Conservation (phyloP, 495 filamentous ascomycete genomes). For the Trichodelitschia bisporula region DNA sequence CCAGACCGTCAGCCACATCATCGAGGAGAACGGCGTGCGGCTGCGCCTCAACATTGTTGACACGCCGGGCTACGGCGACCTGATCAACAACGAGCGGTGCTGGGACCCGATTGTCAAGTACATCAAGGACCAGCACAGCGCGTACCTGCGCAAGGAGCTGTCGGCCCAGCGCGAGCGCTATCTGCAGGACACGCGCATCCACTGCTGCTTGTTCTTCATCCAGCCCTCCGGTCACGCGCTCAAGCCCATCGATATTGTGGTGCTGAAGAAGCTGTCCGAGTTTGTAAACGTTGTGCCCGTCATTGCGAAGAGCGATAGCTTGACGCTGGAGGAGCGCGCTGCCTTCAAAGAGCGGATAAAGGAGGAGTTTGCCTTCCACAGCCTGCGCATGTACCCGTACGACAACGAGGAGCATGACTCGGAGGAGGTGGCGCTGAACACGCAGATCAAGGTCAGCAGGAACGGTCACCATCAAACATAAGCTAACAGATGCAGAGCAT, state of each 20-base stretch:
- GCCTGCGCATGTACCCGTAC: slow-evolving; percentile 99
- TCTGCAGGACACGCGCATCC: slow-evolving; percentile 95
- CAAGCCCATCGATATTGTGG: slow-evolving; percentile 98
- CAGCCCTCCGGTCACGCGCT: slow-evolving; percentile 91
- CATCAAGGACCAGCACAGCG: slow-evolving; percentile 99
- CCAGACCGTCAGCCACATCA: slow-evolving; percentile 89
- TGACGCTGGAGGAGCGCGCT: slow-evolving; percentile 84
- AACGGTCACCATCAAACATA: background rate
- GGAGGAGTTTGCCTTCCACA: slow-evolving; percentile 98
- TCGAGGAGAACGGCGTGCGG: slow-evolving; percentile 85
- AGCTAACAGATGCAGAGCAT: slow-evolving; percentile 34
- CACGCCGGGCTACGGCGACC: slow-evolving; percentile 57
- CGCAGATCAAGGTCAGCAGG: slow-evolving; percentile 65
- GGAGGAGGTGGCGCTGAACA: slow-evolving; percentile 84
- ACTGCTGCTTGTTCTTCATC: slow-evolving; percentile 99
- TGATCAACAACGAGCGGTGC: slow-evolving; percentile 66
- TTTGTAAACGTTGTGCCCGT: slow-evolving; percentile 98
- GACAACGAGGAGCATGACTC: slow-evolving; percentile 97
- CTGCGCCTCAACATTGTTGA: slow-evolving; percentile 60
- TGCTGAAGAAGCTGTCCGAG: slow-evolving; percentile 94
- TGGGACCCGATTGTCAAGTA: slow-evolving; percentile 98
- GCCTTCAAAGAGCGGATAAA: slow-evolving; percentile 97
- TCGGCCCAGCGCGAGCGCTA: slow-evolving; percentile 99
- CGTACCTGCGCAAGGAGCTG: slow-evolving; percentile 97
- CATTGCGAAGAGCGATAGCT: slow-evolving; percentile 91